Percentiles rank a stretch among this genome's conserved stretches.
These are phyloP conservation scores for Trichoderma parareesei DNA, from an alignment of 495 filamentous ascomycete genomes.

Conservation along the genomic window DNA sequence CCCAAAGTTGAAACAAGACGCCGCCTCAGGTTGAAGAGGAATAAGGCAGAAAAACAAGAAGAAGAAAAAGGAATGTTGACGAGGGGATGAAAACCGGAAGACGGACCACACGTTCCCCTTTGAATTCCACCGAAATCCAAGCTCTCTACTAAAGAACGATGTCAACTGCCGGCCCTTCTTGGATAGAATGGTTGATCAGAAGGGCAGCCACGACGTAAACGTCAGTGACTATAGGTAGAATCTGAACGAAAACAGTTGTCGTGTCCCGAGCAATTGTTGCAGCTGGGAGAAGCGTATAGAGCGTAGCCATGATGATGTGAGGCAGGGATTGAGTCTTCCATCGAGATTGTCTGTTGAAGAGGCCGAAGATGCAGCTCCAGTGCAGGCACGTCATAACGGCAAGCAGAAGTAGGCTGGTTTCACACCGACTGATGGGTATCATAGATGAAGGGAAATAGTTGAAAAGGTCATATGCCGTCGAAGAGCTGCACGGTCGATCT, in stretches of 20 bases:
- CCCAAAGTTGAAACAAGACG: no score
- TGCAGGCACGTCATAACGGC: not conserved
- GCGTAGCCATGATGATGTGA: not conserved
- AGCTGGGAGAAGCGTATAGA: not conserved
- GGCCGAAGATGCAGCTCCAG: not conserved
- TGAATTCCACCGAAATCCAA: no score
- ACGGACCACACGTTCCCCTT: no score
- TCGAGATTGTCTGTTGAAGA: not conserved
- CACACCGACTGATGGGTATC: not conserved
- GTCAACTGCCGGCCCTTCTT: not conserved
- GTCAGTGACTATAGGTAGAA: not conserved
- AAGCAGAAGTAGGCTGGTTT: not conserved
- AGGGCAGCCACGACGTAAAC: not conserved
- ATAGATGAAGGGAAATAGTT: not conserved
- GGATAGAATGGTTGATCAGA: not conserved
- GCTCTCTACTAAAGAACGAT: not conserved
- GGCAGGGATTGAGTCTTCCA: not conserved
- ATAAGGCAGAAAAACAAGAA: no score
- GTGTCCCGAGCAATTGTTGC: not conserved
- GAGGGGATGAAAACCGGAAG: no score
- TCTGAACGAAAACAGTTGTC: not conserved
- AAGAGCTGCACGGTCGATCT: not conserved
- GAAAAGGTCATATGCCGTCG: not conserved
- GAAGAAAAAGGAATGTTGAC: no score
- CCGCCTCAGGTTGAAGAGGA: no score